phyloP scores from a whole-genome alignment of 179 eudicot genomes.

The Actinidia chinensis region DNA sequence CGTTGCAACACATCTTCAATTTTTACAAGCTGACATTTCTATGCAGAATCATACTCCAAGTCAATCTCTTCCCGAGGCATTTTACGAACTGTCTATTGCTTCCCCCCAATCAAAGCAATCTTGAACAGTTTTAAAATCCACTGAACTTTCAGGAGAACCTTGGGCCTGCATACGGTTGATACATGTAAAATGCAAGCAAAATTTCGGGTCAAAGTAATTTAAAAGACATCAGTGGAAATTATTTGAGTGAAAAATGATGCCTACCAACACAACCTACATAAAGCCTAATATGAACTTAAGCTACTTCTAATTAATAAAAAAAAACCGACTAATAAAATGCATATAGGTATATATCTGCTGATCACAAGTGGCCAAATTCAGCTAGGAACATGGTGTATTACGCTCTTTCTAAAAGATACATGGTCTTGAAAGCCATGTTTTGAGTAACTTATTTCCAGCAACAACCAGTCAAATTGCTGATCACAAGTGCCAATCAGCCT shows the following conservation, averaged over 20 bases:
- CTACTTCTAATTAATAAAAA: constrained; percentile 38
- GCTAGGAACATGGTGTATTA: too few relatives aligned
- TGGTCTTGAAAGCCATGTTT: constrained; percentile 95
- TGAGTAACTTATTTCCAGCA: constrained; percentile 92
- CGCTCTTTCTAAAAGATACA: too few relatives aligned
- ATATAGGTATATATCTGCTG: constrained; percentile 63
- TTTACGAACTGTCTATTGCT: constrained; percentile 86
- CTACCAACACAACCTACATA: constrained; percentile 90
- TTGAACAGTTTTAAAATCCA: constrained; percentile 63
- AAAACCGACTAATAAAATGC: constrained; percentile 39
- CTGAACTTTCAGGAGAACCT: constrained; percentile 68
- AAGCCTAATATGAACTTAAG: constrained; percentile 85
- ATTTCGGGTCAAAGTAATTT: constrained; percentile 3
- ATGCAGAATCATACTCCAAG: constrained; percentile 72
- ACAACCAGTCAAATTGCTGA: too few relatives aligned
- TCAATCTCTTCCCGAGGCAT: constrained; percentile 87
- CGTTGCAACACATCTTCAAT: too few relatives aligned
- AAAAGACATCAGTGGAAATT: not conserved
- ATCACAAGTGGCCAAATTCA: too few relatives aligned
- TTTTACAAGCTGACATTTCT: too few relatives aligned
- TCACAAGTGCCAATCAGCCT: too few relatives aligned
- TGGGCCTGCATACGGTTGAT: constrained; percentile 51
- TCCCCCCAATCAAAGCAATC: constrained; percentile 70
- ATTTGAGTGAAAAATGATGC: constrained; percentile 78
- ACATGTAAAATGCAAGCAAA: constrained; percentile 25